phyloP scores from a whole-genome alignment of 1,284 basidiomycete genomes.

The Cryptococcus jaspeensis region DNA sequence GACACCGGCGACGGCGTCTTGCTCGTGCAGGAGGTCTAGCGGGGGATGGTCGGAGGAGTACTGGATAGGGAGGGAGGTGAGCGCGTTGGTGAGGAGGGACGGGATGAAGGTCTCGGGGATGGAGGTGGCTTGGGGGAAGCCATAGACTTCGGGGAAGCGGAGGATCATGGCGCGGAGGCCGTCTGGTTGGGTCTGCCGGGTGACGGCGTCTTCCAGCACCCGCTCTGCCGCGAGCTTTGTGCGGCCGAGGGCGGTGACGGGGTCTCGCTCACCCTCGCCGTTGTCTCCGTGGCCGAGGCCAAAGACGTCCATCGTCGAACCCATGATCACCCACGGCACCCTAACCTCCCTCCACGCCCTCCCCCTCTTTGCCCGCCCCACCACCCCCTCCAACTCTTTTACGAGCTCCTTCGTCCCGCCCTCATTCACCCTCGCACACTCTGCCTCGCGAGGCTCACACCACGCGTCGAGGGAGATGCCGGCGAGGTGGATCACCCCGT shows the following conservation, averaged over 20 bases:
- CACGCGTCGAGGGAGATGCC: slow-evolving; percentile 40
- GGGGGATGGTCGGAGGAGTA: slow-evolving; percentile 35
- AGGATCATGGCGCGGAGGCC: slow-evolving; percentile 24
- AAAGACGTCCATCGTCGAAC: slow-evolving; percentile 44
- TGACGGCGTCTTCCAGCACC: slow-evolving; percentile 17
- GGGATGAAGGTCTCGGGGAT: slow-evolving; percentile 42
- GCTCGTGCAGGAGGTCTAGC: slow-evolving; percentile 40
- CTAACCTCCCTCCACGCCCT: slow-evolving; percentile 7
- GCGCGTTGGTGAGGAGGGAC: slow-evolving; percentile 37
- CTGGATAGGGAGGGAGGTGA: slow-evolving; percentile 45
- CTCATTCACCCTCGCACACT: slow-evolving; percentile 40
- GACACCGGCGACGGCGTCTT: slow-evolving; percentile 40
- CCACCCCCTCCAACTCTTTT: slow-evolving; percentile 19
- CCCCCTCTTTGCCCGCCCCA: slow-evolving; percentile 2
- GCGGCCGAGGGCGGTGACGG: slow-evolving; percentile 33
- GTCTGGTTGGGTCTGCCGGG: neutral
- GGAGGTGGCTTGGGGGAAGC: slow-evolving; percentile 26
- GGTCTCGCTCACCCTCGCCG: slow-evolving; percentile 21
- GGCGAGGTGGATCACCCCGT: slow-evolving; percentile 48
- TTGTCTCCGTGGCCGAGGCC: slow-evolving; percentile 18
- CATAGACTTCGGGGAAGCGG: slow-evolving; percentile 47
- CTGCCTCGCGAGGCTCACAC: slow-evolving; percentile 38
- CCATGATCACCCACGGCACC: slow-evolving; percentile 44
- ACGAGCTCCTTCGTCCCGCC: slow-evolving; percentile 36
- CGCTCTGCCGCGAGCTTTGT: slow-evolving; percentile 41